Conservation (phyloP, 2,329 filamentous ascomycete species). For the Nothophaeocryptopus gaeumannii region DNA sequence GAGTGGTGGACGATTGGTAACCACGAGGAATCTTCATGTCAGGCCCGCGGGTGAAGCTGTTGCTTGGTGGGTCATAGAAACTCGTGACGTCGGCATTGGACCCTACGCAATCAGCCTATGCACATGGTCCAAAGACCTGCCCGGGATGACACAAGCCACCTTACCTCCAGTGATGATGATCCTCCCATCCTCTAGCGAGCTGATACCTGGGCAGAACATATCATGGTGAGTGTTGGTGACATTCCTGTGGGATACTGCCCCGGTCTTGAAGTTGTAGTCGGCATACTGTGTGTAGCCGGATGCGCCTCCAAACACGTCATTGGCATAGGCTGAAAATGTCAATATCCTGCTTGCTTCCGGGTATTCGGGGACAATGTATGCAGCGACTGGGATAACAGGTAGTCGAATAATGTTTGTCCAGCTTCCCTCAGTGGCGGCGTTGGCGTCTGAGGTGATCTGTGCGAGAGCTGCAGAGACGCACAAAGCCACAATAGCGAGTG, state of each 20-base stretch:
- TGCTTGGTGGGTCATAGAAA: constrained; percentile 44
- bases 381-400: constrained; percentile 12
- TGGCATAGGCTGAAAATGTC: constrained; percentile 4
- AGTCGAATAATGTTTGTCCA: constrained; percentile 11
- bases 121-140: no score
- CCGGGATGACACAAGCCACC: no score
- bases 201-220: constrained; percentile 59
- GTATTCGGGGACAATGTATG: constrained; percentile 11
- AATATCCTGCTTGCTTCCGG: constrained; percentile 9
- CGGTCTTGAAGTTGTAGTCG: constrained; percentile 13
- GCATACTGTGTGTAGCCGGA: constrained; percentile 11
- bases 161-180: constrained; percentile 51
- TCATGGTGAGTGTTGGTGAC: constrained; percentile 48
- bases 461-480: not conserved
- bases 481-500: no score
- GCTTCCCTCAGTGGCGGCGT: constrained; percentile 5
- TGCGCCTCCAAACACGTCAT: constrained; percentile 2
- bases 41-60: constrained; percentile 41
- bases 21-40: constrained; percentile 50
- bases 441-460: not conserved
- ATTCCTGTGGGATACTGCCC: constrained; percentile 10
- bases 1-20: constrained; percentile 51
- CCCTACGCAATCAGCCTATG: constrained; percentile 32
- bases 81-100: constrained; percentile 50
- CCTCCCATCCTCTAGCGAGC: constrained; percentile 48